Percentiles rank a stretch among this genome's conserved stretches.
phyloP scores from a whole-genome alignment of 306 rosid genomes.

The Inga oerstediana region DNA sequence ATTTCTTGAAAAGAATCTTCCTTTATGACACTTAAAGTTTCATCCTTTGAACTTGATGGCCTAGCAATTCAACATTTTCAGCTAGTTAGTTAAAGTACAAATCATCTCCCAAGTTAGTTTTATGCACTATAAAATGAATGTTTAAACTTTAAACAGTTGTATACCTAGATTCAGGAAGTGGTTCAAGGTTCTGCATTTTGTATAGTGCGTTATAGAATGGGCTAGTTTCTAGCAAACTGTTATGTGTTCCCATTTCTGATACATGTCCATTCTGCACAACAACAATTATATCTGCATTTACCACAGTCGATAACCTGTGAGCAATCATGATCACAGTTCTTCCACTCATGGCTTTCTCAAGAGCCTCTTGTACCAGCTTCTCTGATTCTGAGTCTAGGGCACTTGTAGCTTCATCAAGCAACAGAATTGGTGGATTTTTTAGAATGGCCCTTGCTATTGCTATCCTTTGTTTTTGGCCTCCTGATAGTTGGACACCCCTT shows the following conservation, averaged over 20 bases:
- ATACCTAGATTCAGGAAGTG: constrained; percentile 59
- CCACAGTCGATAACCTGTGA: constrained; percentile 79
- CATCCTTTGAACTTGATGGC: constrained; percentile 41
- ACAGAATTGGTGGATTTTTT: constrained; percentile 76
- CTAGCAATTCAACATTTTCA: constrained; percentile 48
- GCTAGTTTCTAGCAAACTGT: constrained; percentile 64
- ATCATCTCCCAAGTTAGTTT: neutral
- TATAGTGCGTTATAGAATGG: constrained; percentile 60
- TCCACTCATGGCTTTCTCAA: constrained; percentile 77
- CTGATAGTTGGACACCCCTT: constrained; percentile 84
- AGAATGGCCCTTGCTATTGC: constrained; percentile 92
- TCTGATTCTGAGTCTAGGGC: constrained; percentile 91
- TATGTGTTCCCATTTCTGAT: constrained; percentile 74
- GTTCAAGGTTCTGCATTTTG: constrained; percentile 71
- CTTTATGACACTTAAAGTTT: constrained; percentile 38
- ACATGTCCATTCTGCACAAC: constrained; percentile 75
- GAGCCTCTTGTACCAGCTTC: constrained; percentile 82
- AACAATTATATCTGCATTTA: constrained; percentile 84
- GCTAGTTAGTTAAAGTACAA: constrained; percentile 30
- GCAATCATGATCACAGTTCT: constrained; percentile 83
- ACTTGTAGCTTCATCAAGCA: constrained; percentile 94
- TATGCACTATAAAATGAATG: constrained; percentile 8
- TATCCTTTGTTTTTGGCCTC: constrained; percentile 91
- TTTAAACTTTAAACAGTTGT: neutral
- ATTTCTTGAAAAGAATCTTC: constrained; percentile 44